Evolutionary conservation across 164 flowering plant genomes (phyloP), one percentile per base, ranked within the genome.

Genomic region (Annona cherimola): DNA sequence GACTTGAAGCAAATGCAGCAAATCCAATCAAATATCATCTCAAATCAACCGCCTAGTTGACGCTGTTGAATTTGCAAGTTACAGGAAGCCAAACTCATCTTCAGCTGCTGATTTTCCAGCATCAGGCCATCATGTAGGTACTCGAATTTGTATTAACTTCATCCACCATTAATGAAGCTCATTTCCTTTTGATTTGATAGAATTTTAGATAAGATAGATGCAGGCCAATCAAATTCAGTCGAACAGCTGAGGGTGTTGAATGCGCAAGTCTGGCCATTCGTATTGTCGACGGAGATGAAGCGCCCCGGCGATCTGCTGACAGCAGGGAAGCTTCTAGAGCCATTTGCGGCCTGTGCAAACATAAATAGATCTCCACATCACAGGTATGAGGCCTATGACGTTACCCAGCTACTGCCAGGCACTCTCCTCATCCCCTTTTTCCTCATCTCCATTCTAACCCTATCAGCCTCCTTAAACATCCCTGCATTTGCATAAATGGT

Each of bases 361-460:
- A 11, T 43, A 63, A 39, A 39, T 43, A 63, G 14, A 63, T 63
- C 40, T 40, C 42, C 39, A 39, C 44, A 40, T 42, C 20, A 26
- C 42, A 40, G 12, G 11, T 43, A 63, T 6, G 40, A 4, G 11
- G 41, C 42, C 68, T 66, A 70, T 54, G 8, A 42, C 4, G 69
- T 75, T 44, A 84, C 78, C 91, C 93, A 86, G 45, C 93, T 87
- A 77, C 86, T 83, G 41, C 93, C 96, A 72, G 93, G 88, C 11
- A 84, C 78, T 20, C 74, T 62, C 84, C 80, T 89, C 59, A 89
- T 83, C 67, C 87, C 77, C 69, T 79, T 82, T 68, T 84, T 82
- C 55, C 74, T 73, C 92, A 89, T 90, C 54, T 83, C 87, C 71
- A 59, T 84, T 73, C 89, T 87, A 70, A 89, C 69, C 71, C 67